phyloP scores from a whole-genome alignment of 225 moss, liverwort and hornwort genomes.

The Physcomitrium patens region DNA sequence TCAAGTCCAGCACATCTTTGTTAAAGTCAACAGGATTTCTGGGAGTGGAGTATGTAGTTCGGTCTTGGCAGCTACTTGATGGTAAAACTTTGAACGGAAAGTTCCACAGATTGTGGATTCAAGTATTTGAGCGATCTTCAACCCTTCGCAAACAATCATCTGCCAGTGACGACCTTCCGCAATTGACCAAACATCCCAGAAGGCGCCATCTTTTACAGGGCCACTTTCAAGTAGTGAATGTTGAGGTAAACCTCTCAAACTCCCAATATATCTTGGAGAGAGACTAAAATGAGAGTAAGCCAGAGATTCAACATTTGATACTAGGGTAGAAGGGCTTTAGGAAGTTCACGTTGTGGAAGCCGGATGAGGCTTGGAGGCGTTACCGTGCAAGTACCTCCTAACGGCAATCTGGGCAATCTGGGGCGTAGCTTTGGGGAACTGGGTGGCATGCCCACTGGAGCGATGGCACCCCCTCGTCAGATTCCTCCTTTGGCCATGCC shows the following conservation, averaged over 20 bases:
- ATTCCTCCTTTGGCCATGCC: conserved; percentile 81
- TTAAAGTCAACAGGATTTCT: conserved; percentile 36
- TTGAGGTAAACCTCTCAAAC: no score
- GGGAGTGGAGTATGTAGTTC: background rate
- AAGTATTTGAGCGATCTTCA: no score
- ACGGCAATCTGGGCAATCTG: conserved; percentile 50
- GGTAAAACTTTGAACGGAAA: no score
- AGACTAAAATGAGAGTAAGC: conserved; percentile 18
- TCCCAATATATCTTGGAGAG: no score
- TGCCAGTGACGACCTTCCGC: no score
- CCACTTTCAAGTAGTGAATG: no score
- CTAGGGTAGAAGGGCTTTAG: background rate
- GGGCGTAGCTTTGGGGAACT: conserved; percentile 71
- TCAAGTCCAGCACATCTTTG: conserved; percentile 26
- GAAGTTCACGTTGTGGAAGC: conserved; percentile 36
- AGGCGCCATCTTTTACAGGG: no score
- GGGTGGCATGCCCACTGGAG: conserved; percentile 93
- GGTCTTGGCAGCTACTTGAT: background rate
- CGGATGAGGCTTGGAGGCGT: conserved; percentile 91
- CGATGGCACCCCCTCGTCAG: conserved; percentile 90
- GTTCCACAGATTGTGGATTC: no score
- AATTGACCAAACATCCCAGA: no score
- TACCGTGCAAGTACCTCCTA: conserved; percentile 75
- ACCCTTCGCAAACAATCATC: no score
- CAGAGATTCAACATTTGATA: conserved; percentile 23